Evolutionary conservation across 108 stramenopile species (phyloP).

Genomic region (Schizochytrium sp.): DNA sequence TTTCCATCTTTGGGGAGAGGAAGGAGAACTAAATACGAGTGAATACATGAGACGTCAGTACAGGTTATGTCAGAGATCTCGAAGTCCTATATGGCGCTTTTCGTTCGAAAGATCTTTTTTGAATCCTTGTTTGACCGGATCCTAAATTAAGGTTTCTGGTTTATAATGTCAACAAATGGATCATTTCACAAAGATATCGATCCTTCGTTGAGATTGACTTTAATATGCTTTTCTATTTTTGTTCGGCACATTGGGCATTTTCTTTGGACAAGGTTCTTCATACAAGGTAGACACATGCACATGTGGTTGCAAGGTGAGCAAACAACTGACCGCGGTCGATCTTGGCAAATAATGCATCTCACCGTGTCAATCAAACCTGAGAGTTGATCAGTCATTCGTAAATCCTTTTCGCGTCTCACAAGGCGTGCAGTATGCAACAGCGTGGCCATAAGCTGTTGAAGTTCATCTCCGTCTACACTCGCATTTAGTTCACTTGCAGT

Average conservation of each 20-base stretch:
- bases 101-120: not conserved
- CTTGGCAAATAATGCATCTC: not conserved
- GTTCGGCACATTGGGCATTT: constrained; percentile 11
- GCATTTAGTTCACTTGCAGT: not conserved
- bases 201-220: not conserved
- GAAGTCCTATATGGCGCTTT: not conserved
- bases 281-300: constrained; percentile 1
- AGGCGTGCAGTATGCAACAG: constrained; percentile 10
- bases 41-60: not conserved
- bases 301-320: not conserved
- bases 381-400: constrained; percentile 12
- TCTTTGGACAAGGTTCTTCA: not conserved
- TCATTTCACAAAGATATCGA: not conserved
- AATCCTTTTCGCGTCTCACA: constrained; percentile 19
- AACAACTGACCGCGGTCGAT: not conserved
- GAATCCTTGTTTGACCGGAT: too few relatives aligned
- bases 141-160: too few relatives aligned
- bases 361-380: not conserved
- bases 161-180: too few relatives aligned
- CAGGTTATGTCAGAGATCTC: not conserved
- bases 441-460: constrained; percentile 47
- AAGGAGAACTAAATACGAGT: not conserved
- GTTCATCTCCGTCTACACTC: not conserved
- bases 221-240: not conserved
- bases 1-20: not conserved